Conservation (phyloP, 1,284 basidiomycete species). For the Mycena citricolor region DNA sequence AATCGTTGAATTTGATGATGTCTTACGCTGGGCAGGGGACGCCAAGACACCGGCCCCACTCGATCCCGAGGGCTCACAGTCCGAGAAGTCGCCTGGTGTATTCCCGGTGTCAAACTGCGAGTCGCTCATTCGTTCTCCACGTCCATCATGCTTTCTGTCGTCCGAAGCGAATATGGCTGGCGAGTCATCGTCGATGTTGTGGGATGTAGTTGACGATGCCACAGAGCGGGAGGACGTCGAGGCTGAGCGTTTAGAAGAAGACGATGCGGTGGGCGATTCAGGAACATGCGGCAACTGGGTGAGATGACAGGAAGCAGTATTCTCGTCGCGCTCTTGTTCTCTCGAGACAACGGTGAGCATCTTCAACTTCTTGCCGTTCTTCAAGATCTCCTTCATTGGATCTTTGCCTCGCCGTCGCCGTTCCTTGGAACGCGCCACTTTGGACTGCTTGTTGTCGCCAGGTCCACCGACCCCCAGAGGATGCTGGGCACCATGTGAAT, state of each 20-base stretch:
- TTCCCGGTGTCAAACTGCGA: too few relatives aligned
- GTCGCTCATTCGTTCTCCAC: too few relatives aligned
- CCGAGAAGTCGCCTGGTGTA: too few relatives aligned
- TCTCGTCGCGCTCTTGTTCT: conserved; percentile 9
- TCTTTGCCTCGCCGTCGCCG: conserved; percentile 55
- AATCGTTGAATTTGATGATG: too few relatives aligned
- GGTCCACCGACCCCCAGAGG: not conserved
- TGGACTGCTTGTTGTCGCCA: conserved; percentile 5
- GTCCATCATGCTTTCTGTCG: too few relatives aligned
- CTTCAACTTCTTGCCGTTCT: conserved; percentile 44
- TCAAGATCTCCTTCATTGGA: conserved; percentile 49
- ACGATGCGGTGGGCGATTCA: conserved; percentile 4
- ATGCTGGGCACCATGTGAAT: not conserved
- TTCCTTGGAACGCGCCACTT: conserved; percentile 48
- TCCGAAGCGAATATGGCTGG: too few relatives aligned
- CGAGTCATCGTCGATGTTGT: too few relatives aligned
- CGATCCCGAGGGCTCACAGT: too few relatives aligned
- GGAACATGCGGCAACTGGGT: conserved; percentile 7
- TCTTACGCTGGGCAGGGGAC: too few relatives aligned
- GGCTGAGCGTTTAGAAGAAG: conserved; percentile 13
- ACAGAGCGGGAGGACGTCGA: conserved; percentile 22
- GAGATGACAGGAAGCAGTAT: conserved; percentile 7
- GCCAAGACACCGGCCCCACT: too few relatives aligned
- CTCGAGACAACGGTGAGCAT: conserved; percentile 9
- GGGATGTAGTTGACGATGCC: conserved; percentile 23